These are phyloP conservation scores for Arthrobotrys sphaeroides DNA, from an alignment of 2,329 filamentous ascomycete species.

Conservation along the genomic window DNA sequence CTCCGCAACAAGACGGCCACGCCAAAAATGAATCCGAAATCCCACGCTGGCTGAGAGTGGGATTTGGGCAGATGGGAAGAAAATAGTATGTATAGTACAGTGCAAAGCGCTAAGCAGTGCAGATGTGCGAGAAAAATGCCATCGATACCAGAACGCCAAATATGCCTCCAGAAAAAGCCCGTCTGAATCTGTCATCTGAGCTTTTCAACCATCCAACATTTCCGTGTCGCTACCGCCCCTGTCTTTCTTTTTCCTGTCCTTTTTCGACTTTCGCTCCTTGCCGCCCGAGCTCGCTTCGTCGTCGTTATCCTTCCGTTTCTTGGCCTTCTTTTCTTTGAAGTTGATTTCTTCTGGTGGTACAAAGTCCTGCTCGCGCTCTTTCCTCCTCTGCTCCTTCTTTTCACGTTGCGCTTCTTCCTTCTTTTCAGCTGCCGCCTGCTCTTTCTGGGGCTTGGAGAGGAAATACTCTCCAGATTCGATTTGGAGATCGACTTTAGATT, in stretches of 20 bases:
- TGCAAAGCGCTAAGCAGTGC: conserved; percentile 40
- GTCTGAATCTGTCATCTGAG: not conserved
- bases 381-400: conserved; percentile 88
- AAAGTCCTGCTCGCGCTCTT: conserved; percentile 85
- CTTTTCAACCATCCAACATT: conserved; percentile 16
- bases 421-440: conserved; percentile 80
- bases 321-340: conserved; percentile 46
- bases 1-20: conserved; percentile 14
- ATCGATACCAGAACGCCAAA: conserved; percentile 36
- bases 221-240: conserved; percentile 20
- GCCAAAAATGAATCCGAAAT: conserved; percentile 18
- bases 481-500: conserved; percentile 98
- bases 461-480: conserved; percentile 99
- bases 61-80: conserved; percentile 1
- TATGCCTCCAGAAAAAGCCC: conserved; percentile 11
- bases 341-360: conserved; percentile 79
- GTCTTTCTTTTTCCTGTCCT: conserved; percentile 52
- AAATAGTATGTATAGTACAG: conserved; percentile 39
- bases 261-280: conserved; percentile 37
- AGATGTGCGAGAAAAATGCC: conserved; percentile 18
- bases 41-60: not conserved
- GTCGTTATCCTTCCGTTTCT: conserved; percentile 45
- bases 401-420: conserved; percentile 83
- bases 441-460: conserved; percentile 89
- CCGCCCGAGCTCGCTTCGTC: conserved; percentile 16